A percentile compares a stretch with the other conserved stretches of the same genome.
Conservation (phyloP, 2,329 filamentous ascomycete genomes). For the Paraphoma chrysanthemicola region DNA sequence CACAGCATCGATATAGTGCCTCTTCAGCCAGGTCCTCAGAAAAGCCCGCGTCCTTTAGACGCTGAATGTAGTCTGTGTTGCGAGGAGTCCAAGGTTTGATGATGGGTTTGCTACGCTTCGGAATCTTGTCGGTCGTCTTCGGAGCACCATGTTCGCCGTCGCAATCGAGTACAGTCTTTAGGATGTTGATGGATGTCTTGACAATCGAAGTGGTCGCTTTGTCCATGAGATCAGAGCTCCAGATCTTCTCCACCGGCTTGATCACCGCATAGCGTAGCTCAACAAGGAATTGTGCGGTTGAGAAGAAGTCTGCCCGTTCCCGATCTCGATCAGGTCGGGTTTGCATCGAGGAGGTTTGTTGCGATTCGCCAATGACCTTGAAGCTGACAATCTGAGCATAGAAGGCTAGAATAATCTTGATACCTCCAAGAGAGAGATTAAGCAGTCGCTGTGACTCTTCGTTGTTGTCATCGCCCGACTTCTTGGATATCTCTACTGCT, state of each 20-base stretch:
- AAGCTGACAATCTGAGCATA: constrained; percentile 78
- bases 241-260: constrained; percentile 77
- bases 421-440: constrained; percentile 63
- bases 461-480: constrained; percentile 52
- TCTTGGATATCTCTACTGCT: constrained; percentile 57
- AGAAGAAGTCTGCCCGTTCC: constrained; percentile 66
- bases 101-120: constrained; percentile 53
- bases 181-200: constrained; percentile 80
- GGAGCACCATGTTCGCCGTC: constrained; percentile 75
- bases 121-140: constrained; percentile 67
- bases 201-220: constrained; percentile 79
- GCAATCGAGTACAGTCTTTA: constrained; percentile 78
- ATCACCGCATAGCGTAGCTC: constrained; percentile 83
- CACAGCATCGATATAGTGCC: constrained; percentile 82
- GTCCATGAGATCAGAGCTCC: constrained; percentile 85
- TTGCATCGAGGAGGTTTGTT: constrained; percentile 64
- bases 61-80: constrained; percentile 52
- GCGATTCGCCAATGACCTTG: constrained; percentile 81
- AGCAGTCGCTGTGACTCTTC: constrained; percentile 49
- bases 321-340: constrained; percentile 61
- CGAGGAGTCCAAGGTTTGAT: constrained; percentile 61
- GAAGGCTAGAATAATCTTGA: constrained; percentile 85
- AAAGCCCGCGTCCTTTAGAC: constrained; percentile 55
- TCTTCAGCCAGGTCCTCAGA: constrained; percentile 74
- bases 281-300: constrained; percentile 78